A percentile compares a stretch with the other conserved stretches of the same genome.
phyloP scores from a whole-genome alignment of 129 eudicot species.

The Ambrosia trifida region DNA sequence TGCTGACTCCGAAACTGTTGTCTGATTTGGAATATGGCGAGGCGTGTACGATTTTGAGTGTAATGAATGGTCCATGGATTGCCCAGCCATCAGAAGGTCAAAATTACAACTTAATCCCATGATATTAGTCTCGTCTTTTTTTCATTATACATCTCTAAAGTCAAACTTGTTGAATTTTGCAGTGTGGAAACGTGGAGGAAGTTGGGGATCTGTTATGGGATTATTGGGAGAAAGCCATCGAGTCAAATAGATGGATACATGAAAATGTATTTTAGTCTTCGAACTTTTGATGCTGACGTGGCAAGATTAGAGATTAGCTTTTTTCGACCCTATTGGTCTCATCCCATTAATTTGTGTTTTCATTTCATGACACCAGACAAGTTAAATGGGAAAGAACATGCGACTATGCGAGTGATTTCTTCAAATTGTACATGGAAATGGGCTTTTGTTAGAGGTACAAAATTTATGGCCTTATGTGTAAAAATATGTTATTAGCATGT shows the following conservation, averaged over 20 bases:
- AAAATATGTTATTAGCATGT: neutral
- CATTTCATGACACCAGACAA: neutral
- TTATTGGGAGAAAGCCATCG: constrained; percentile 48
- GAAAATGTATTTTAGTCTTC: constrained; percentile 2
- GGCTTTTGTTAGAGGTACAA: neutral
- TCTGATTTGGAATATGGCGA: constrained; percentile 84
- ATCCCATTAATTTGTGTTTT: neutral
- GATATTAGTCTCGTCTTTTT: constrained; percentile 4
- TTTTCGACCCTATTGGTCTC: neutral
- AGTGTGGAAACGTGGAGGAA: constrained; percentile 89
- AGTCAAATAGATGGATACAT: constrained; percentile 6
- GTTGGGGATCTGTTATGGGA: constrained; percentile 63
- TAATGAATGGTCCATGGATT: constrained; percentile 94
- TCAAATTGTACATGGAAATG: neutral
- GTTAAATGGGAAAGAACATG: neutral
- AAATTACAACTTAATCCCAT: constrained; percentile 8
- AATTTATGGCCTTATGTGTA: neutral
- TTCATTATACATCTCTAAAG: constrained; percentile 3
- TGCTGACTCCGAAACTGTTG: constrained; percentile 93
- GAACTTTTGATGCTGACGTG: constrained; percentile 14
- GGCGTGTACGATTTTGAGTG: constrained; percentile 68
- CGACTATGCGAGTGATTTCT: neutral
- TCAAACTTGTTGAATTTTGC: constrained; percentile 24
- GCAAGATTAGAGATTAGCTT: constrained; percentile 14
- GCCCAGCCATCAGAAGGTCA: constrained; percentile 79